These are phyloP conservation scores for Apodospora peruviana DNA, from an alignment of 495 filamentous ascomycete species.

Conservation along the genomic window DNA sequence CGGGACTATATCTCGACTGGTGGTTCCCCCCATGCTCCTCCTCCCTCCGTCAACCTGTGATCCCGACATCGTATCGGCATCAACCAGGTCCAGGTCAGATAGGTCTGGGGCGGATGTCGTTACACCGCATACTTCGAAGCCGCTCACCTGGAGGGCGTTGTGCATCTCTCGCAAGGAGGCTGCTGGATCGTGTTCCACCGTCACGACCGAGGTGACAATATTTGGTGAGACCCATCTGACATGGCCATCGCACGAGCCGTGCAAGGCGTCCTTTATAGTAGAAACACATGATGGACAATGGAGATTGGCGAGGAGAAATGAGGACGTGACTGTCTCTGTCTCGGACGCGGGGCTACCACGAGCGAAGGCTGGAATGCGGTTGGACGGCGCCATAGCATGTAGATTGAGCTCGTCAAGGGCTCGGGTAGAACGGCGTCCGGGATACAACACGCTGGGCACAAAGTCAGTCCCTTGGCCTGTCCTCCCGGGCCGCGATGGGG, in stretches of 20 bases:
- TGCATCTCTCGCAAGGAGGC: conserved; percentile 30
- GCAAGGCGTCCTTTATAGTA: conserved; percentile 45
- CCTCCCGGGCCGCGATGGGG: neutral
- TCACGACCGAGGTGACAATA: conserved; percentile 52
- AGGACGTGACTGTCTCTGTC: conserved; percentile 34
- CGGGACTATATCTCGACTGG: neutral
- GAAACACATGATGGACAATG: conserved; percentile 59
- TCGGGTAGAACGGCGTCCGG: conserved; percentile 12
- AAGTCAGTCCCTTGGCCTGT: neutral
- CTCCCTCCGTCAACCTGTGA: conserved; percentile 3
- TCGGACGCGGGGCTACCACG: conserved; percentile 6
- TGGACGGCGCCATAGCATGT: conserved; percentile 22
- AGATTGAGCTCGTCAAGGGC: neutral
- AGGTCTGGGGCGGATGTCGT: conserved; percentile 30
- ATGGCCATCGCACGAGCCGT: conserved; percentile 27
- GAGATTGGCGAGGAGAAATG: conserved; percentile 50
- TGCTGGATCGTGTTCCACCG: conserved; percentile 27
- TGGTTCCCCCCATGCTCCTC: conserved; percentile 1
- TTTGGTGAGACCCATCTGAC: conserved; percentile 51
- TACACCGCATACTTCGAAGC: conserved; percentile 41
- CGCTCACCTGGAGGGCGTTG: conserved; percentile 35
- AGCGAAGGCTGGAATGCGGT: conserved; percentile 4
- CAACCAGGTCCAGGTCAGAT: conserved; percentile 10
- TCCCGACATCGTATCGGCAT: neutral
- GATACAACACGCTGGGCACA: neutral